These are phyloP conservation scores for Endocalyx cinctus DNA, from an alignment of 2,329 filamentous ascomycete genomes.

Conservation along the genomic window DNA sequence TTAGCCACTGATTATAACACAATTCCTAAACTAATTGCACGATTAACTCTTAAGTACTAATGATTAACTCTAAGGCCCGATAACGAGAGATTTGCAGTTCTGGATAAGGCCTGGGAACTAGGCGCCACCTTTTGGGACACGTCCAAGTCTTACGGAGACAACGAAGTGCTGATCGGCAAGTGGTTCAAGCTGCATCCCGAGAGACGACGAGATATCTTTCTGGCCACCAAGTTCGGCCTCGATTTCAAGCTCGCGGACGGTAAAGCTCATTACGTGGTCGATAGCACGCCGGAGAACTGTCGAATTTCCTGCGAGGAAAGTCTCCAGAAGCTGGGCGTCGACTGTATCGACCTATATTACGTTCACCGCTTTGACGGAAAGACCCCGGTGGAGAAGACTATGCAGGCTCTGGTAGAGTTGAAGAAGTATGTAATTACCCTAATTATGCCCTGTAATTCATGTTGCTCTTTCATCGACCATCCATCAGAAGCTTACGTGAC, in stretches of 20 bases:
- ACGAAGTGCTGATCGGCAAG: conserved; percentile 36
- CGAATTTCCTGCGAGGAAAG: no score
- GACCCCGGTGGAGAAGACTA: conserved; percentile 55
- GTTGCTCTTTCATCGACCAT: background rate
- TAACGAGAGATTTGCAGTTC: conserved; percentile 29
- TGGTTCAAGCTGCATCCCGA: conserved; percentile 32
- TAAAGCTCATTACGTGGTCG: no score
- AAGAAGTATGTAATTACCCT: conserved; percentile 41
- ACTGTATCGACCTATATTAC: conserved; percentile 41
- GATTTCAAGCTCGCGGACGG: conserved; percentile 6
- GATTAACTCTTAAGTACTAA: no score
- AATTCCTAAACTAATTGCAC: no score
- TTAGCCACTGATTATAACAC: no score
- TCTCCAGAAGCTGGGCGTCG: conserved; percentile 40
- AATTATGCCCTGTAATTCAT: background rate
- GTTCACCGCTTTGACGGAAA: conserved; percentile 56
- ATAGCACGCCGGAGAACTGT: no score
- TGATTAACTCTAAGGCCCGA: conserved; percentile 23
- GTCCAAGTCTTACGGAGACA: conserved; percentile 30
- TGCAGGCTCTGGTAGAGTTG: conserved; percentile 58
- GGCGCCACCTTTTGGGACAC: conserved; percentile 36
- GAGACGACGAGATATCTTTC: conserved; percentile 40
- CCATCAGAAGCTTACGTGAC: background rate
- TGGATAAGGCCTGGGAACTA: conserved; percentile 31
- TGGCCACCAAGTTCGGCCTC: conserved; percentile 48